Percentiles rank a stretch among this genome's conserved stretches.
Conservation (phyloP, 441 rosid genomes). For the Pelargonium australe region DNA sequence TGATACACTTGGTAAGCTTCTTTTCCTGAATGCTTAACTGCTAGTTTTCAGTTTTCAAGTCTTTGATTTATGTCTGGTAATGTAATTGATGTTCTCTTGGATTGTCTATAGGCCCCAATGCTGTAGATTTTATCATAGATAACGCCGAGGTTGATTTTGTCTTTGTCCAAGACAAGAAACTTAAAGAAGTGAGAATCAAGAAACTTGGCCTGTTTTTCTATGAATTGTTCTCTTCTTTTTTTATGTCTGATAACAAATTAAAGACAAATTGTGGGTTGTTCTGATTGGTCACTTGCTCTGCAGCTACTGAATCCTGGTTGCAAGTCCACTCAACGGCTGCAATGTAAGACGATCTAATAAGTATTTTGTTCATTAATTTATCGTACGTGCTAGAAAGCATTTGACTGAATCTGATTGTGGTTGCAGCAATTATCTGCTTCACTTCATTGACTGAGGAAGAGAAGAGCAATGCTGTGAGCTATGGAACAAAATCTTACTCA, state of each 20-base stretch:
- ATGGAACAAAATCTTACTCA: slow-evolving; percentile 47
- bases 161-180: slow-evolving; percentile 76
- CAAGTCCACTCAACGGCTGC: slow-evolving; percentile 45
- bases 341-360: slow-evolving; percentile 34
- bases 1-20: slow-evolving; percentile 79
- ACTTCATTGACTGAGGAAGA: slow-evolving; percentile 50
- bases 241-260: neutral
- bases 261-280: neutral
- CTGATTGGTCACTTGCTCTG: slow-evolving; percentile 19
- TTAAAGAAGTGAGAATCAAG: slow-evolving; percentile 47
- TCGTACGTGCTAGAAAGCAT: neutral
- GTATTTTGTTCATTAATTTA: neutral
- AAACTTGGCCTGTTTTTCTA: slow-evolving; percentile 3
- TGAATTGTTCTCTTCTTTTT: neutral
- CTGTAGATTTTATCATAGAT: slow-evolving; percentile 71
- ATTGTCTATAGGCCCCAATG: slow-evolving; percentile 29
- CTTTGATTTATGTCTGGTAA: no score
- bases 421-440: slow-evolving; percentile 75
- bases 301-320: slow-evolving; percentile 63
- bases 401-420: slow-evolving; percentile 22
- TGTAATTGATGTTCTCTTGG: no score
- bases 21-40: slow-evolving; percentile 1
- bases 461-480: slow-evolving; percentile 39
- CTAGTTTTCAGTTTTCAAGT: neutral
- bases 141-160: slow-evolving; percentile 79